Evolutionary conservation across 2,329 filamentous ascomycete genomes (phyloP), one percentile per base, ranked within the genome.

Genomic region (Zymoseptoria ardabiliae): DNA sequence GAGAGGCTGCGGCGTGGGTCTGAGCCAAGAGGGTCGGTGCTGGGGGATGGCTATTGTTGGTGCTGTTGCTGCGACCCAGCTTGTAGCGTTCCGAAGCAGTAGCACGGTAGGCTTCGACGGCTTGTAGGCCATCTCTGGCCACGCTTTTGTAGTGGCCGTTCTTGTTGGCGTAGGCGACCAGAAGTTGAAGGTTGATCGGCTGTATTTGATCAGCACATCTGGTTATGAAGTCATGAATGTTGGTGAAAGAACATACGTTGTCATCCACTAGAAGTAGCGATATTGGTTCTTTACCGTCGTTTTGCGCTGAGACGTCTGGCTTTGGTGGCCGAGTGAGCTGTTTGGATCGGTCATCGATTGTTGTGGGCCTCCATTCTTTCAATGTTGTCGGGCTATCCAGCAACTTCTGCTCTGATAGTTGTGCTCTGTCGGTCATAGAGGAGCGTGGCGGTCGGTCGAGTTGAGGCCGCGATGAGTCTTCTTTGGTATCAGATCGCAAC

Each of bases 1-100:
- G 7, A 45, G 35, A 45, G 35, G 17, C 35, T 4, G 4, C 35
- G 13, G 35, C 4, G 35, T 2, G 6, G 35, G 35, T 45, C 17
- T 45, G 35, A n/a, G 17, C n/a, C 35, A n/a, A 45, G 2, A 2
- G 17, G 2, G 35, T 45, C 0, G 35, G 35, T 45, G 17, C 6
- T 17, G 35, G n/a, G n/a, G 13, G 35, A 7, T 6, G 4, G 45
- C 17, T 20, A 54, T 57, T 19, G 22, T 30, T 51, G 22, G 21
- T 49, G 41, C 13, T 49, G 54, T 53, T 17, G 48, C 41, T 30
- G 25, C 50, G 58, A 20, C 11, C 9, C 17, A 52, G 20, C 50
- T 76, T 72, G 58, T 78, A 79, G 41, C 69, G 69, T 7, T 78
- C 70, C 0, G 82, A 74, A 2, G 81, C 81, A 45, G 35, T 45